Base-by-base conservation (phyloP, 257 asterid genomes). In the Leonotis leonurus region DNA sequence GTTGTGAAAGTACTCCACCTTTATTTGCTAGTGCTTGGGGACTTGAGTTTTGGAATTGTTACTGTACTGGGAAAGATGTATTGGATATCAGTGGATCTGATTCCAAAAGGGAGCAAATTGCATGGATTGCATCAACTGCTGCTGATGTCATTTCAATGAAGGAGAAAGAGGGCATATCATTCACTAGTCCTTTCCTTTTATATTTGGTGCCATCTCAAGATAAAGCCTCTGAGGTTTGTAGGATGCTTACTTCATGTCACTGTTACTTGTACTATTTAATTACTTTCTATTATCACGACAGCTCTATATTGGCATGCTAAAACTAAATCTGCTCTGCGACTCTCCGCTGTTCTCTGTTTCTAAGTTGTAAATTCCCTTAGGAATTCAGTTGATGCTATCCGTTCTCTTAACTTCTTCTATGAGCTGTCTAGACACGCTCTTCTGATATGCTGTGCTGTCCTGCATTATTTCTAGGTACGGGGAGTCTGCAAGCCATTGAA, bases 121-220 rank as follows among this genome's bases (percentile, higher is more conserved):
- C 94, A 64, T 93, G 99, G 99, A 65, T 93, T 20, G 90, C 84
- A 41, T 82, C 99, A 11, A 78, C 90, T 17, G 89, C 90, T 66
- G 89, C 96, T 67, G 96, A 89, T 75, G 49, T 80, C 54, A 82
- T 89, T 45, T 69, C 95, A 29, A 62, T 75, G 79, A 81, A 87
- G 80, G 93, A 93, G 80, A 83, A 85, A 75, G 85, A 83, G 71
- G 94, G 91, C 3, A 2, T 71, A 36, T 85, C 90, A 3, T 69
- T 81, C 44, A 54, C 61, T 27, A 77, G 82, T 17, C 97, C 96
- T 13, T 85, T 80, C 79, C 92, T 93, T 63, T 57, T 89, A 68
- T 85, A 76, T 74, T 71, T 93, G 25, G 96, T 89, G 73, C 97
- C 97, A 30, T 78, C 94, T 18, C 94, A 78, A 80, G 91, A 79